Evolutionary conservation across 371 early-diverging fungal genomes (phyloP).

Genomic region (Vairimorpha necatrix): DNA sequence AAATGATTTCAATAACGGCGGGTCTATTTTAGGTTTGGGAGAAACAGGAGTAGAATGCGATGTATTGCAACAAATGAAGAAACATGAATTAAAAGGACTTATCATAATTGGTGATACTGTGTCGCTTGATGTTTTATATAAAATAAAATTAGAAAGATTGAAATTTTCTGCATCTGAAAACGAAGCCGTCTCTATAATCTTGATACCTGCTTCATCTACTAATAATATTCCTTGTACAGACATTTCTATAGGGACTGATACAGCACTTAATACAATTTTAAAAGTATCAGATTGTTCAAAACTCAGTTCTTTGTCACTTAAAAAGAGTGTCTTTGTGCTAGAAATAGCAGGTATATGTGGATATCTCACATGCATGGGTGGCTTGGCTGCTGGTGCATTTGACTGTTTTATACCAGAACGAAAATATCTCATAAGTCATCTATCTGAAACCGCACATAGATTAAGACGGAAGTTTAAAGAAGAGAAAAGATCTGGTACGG

Average conservation of each 20-base stretch:
- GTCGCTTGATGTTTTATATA: slow-evolving; percentile 70
- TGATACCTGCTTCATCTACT: slow-evolving; percentile 86
- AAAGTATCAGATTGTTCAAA: slow-evolving; percentile 83
- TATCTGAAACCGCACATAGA: slow-evolving; percentile 51
- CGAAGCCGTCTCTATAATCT: slow-evolving; percentile 69
- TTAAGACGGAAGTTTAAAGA: slow-evolving; percentile 49
- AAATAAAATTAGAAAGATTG: not conserved
- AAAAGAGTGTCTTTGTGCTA: slow-evolving; percentile 86
- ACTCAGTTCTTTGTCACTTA: slow-evolving; percentile 77
- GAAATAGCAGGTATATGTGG: slow-evolving; percentile 96
- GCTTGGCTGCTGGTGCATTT: slow-evolving; percentile 80
- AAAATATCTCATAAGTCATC: slow-evolving; percentile 50
- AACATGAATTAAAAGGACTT: slow-evolving; percentile 76
- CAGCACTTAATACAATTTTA: slow-evolving; percentile 87
- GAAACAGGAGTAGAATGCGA: slow-evolving; percentile 67
- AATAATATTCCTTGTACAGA: slow-evolving; percentile 97
- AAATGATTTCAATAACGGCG: slow-evolving; percentile 81
- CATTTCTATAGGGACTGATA: slow-evolving; percentile 87
- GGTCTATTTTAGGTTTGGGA: slow-evolving; percentile 87
- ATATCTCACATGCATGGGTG: slow-evolving; percentile 81
- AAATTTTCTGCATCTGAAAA: not conserved
- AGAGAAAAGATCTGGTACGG: slow-evolving; percentile 25
- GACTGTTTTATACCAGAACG: slow-evolving; percentile 77
- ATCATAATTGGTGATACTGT: slow-evolving; percentile 89
- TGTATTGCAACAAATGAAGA: slow-evolving; percentile 74